A percentile compares a stretch with the other conserved stretches of the same genome.
These are phyloP conservation scores for Macrotyloma uniflorum DNA, from an alignment of 306 rosid species.

Conservation along the genomic window DNA sequence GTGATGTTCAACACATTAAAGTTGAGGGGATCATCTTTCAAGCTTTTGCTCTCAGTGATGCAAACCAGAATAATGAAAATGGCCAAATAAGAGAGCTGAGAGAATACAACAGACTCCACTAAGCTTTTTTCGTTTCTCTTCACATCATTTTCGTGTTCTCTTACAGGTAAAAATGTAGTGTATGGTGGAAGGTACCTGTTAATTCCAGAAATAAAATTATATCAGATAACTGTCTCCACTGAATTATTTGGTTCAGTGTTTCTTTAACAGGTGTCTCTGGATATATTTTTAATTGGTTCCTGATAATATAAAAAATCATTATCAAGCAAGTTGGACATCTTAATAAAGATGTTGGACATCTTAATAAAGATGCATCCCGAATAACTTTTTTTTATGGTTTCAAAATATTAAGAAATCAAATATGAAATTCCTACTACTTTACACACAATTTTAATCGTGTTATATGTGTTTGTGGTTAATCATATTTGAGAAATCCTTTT, in stretches of 20 bases:
- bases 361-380: too few relatives aligned
- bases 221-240: background rate
- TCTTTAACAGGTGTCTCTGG: background rate
- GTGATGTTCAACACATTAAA: constrained; percentile 63
- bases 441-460: background rate
- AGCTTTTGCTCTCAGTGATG: constrained; percentile 60
- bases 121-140: background rate
- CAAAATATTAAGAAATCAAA: background rate
- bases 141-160: constrained; percentile 5
- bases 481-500: too few relatives aligned
- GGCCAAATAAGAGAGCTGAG: constrained; percentile 64
- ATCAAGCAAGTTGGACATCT: background rate
- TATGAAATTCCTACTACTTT: too few relatives aligned
- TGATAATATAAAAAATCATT: background rate
- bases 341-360: background rate
- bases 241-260: background rate
- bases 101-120: constrained; percentile 49
- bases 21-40: constrained; percentile 76
- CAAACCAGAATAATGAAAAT: constrained; percentile 67
- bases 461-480: too few relatives aligned
- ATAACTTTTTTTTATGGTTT: too few relatives aligned
- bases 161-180: constrained; percentile 49
- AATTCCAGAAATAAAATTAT: background rate
- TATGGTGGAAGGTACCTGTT: constrained; percentile 75
- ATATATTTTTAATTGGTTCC: constrained; percentile 3